Evolutionary conservation across 1,284 basidiomycete genomes (phyloP), one percentile per base, ranked within the genome.

Genomic region (Vanrija humicola): DNA sequence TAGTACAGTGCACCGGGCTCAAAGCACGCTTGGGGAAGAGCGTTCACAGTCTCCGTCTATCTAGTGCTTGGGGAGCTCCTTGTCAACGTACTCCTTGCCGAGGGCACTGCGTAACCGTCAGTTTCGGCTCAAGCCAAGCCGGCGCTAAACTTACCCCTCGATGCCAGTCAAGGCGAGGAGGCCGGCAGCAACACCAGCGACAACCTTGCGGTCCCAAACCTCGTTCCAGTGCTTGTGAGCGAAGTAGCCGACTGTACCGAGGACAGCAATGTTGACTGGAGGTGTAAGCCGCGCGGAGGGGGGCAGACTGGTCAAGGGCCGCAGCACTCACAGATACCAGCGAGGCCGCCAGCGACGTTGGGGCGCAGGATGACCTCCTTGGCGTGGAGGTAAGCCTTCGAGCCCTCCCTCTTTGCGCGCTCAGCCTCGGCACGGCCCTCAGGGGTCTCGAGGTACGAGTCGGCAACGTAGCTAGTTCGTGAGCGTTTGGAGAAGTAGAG

Each of bases 121-220:
- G 48, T 43, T 3, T 7, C 29, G 43, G 1, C 14, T 38, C 29
- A 2, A 12, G 10, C 18, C 6, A 38, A 34, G 7, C 16, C 3
- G 28, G 28, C 9, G 7, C 34, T 34, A 5, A 34, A 73, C 83
- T 74, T 66, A 89, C 85, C 85, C 85, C 79, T 90, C 88, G 42
- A 83, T 80, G 39, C 82, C 81, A 77, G 84, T 85, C 21, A 90
- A 76, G 2, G 82, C 79, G 19, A 87, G 61, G 6, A 92, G 73
- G 15, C 86, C 87, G 48, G 84, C 81, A 9, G 83, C 79, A 26
- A 87, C 77, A 8, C 82, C 82, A 21, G 84, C 84, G 7, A 91
- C 82, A 10, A 81, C 73, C 18, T 84, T 80, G 59, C 82, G 78
- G 73, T 91, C 87, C 89, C 89, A 91, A 14, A 82, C 82, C 55